phyloP scores from a whole-genome alignment of 2,329 filamentous ascomycete species.

The Samsoniella hepiali region DNA sequence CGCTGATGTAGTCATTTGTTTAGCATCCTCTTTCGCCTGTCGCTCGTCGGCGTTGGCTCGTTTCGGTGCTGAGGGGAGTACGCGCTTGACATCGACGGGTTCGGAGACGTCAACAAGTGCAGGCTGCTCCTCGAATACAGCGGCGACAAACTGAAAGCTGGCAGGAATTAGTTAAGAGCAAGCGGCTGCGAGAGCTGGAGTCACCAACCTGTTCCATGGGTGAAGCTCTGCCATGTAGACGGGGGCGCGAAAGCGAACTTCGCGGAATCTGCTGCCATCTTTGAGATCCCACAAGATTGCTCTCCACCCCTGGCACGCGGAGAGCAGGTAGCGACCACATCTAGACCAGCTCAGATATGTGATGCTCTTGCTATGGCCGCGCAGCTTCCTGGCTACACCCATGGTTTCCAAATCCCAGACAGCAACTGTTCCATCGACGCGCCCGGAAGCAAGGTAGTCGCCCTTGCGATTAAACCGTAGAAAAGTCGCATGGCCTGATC shows the following conservation, averaged over 20 bases:
- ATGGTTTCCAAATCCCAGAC: conserved; percentile 98
- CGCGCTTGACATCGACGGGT: conserved; percentile 67
- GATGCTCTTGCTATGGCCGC: conserved; percentile 89
- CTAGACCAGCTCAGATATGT: conserved; percentile 94
- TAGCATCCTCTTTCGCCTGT: conserved; percentile 85
- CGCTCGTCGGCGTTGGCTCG: conserved; percentile 76
- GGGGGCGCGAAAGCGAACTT: conserved; percentile 86
- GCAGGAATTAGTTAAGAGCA: conserved; percentile 23
- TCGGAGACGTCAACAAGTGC: conserved; percentile 78
- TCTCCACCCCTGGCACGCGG: conserved; percentile 94
- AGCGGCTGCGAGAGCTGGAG: not conserved
- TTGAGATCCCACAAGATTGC: conserved; percentile 91
- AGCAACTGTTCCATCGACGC: conserved; percentile 90
- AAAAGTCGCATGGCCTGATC: conserved; percentile 64
- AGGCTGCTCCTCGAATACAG: conserved; percentile 90
- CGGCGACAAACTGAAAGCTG: conserved; percentile 81
- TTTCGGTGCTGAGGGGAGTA: conserved; percentile 78
- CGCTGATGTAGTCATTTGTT: conserved; percentile 89
- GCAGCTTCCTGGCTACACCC: conserved; percentile 89
- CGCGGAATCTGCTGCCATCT: conserved; percentile 67
- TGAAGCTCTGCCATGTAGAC: conserved; percentile 96
- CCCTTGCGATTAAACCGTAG: conserved; percentile 89
- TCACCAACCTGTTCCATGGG: conserved; percentile 73
- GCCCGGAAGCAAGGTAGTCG: conserved; percentile 90
- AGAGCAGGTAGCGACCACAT: conserved; percentile 86